Percentiles rank a stretch among this genome's conserved stretches.
These are phyloP conservation scores for Crithidia thermophila DNA, from an alignment of 208 protist genomes.

Conservation along the genomic window DNA sequence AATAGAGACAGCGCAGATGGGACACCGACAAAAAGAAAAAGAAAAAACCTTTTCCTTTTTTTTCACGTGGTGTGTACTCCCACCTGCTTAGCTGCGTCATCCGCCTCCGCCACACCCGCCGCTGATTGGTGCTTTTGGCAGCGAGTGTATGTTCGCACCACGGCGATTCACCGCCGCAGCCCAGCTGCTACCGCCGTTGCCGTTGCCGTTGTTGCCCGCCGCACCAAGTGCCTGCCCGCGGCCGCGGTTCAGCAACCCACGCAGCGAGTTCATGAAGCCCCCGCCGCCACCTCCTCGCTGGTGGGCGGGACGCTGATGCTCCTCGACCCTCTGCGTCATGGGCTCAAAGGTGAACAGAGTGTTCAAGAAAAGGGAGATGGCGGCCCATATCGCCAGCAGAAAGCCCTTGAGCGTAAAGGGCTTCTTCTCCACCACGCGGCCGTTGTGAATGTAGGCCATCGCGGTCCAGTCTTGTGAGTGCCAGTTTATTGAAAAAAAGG, in stretches of 20 bases:
- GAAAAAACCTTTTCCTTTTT: not conserved
- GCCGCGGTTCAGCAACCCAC: slow-evolving; percentile 17
- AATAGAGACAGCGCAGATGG: slow-evolving; percentile 1
- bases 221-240: slow-evolving; percentile 14
- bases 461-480: not conserved
- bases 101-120: slow-evolving; percentile 27
- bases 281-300: slow-evolving; percentile 4
- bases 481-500: slow-evolving; percentile 1
- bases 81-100: slow-evolving; percentile 31
- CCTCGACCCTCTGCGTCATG: slow-evolving; percentile 43
- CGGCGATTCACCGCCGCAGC: slow-evolving; percentile 28
- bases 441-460: slow-evolving; percentile 81
- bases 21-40: slow-evolving; percentile 4
- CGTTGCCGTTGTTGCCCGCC: slow-evolving; percentile 9
- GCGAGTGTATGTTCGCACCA: slow-evolving; percentile 49
- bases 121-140: slow-evolving; percentile 43
- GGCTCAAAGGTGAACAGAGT: slow-evolving; percentile 66
- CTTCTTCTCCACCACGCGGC: slow-evolving; percentile 76
- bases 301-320: slow-evolving; percentile 31
- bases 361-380: slow-evolving; percentile 66
- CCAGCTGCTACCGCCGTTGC: slow-evolving; percentile 27
- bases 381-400: slow-evolving; percentile 38
- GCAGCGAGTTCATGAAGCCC: slow-evolving; percentile 1
- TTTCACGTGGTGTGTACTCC: not conserved
- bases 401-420: slow-evolving; percentile 67